phyloP scores from a whole-genome alignment of 257 asterid genomes.

The Orobanche coerulescens region DNA sequence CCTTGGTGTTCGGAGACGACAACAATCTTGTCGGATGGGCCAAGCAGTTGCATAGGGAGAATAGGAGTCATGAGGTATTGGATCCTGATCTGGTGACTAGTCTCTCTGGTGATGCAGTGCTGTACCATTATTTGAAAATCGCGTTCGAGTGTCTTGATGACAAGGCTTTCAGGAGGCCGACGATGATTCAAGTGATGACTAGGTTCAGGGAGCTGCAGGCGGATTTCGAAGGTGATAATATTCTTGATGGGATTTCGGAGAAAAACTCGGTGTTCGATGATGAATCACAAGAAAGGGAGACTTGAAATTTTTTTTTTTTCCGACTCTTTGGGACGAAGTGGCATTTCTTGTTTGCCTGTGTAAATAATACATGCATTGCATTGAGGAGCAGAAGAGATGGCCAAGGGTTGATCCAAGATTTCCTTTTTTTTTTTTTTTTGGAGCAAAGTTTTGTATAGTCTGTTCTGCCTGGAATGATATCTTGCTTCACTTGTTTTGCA shows the following conservation, averaged over 20 bases:
- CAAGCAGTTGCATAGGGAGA: conserved; percentile 53
- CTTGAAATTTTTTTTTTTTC: too few species aligned
- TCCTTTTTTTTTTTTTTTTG: neutral
- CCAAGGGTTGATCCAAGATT: conserved; percentile 11
- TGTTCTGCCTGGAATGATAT: neutral
- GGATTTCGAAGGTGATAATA: conserved; percentile 67
- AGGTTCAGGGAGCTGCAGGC: conserved; percentile 73
- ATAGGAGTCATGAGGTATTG: conserved; percentile 53
- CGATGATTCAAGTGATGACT: conserved; percentile 96
- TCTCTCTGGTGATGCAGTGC: conserved; percentile 54
- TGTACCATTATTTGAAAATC: conserved; percentile 59
- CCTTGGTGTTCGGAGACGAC: conserved; percentile 71
- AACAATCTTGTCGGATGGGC: conserved; percentile 98
- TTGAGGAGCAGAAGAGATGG: conserved; percentile 24
- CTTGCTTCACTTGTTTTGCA: conserved; percentile 4
- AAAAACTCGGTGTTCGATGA: conserved; percentile 71
- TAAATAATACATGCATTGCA: conserved; percentile 28
- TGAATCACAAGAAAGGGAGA: conserved; percentile 65
- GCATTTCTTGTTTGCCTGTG: conserved; percentile 26
- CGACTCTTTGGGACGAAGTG: too few species aligned
- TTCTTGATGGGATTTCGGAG: conserved; percentile 71
- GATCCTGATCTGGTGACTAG: conserved; percentile 53
- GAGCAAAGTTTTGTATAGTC: conserved; percentile 11
- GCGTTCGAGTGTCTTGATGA: conserved; percentile 89
- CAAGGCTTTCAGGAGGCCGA: conserved; percentile 70